These are phyloP conservation scores for Syzygium aromaticum DNA, from an alignment of 345 rosid genomes.

Conservation along the genomic window DNA sequence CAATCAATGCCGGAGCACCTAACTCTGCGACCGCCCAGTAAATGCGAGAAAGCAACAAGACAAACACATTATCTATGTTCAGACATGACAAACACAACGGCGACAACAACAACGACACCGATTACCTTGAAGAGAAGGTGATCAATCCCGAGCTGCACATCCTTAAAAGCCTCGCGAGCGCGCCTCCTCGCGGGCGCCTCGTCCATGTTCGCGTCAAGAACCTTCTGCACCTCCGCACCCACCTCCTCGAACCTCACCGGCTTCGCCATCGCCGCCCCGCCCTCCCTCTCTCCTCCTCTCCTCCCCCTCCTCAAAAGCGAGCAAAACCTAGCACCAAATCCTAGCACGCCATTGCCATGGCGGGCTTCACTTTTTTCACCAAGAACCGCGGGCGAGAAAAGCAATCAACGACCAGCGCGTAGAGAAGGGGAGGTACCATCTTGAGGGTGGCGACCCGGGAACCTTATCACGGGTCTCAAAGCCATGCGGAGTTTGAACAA, in stretches of 20 bases:
- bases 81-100: not conserved
- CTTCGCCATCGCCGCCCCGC: constrained; percentile 26
- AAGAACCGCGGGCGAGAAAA: not conserved
- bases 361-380: not conserved
- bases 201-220: constrained; percentile 59
- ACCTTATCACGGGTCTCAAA: not conserved
- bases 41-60: not conserved
- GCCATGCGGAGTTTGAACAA: not conserved
- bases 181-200: constrained; percentile 63
- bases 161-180: constrained; percentile 72
- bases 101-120: not conserved
- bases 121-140: constrained; percentile 82
- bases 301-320: constrained; percentile 5
- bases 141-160: constrained; percentile 62
- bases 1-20: not conserved
- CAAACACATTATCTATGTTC: not conserved
- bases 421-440: not conserved
- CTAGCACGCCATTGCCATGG: not conserved
- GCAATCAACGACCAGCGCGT: not conserved
- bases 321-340: constrained; percentile 12
- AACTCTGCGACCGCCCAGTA: not conserved
- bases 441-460: not conserved
- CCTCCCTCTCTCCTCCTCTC: constrained; percentile 1
- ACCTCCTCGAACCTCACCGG: constrained; percentile 29
- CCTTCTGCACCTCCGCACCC: constrained; percentile 43